phyloP scores from a whole-genome alignment of 257 asterid species.

The Lycium ferocissimum region DNA sequence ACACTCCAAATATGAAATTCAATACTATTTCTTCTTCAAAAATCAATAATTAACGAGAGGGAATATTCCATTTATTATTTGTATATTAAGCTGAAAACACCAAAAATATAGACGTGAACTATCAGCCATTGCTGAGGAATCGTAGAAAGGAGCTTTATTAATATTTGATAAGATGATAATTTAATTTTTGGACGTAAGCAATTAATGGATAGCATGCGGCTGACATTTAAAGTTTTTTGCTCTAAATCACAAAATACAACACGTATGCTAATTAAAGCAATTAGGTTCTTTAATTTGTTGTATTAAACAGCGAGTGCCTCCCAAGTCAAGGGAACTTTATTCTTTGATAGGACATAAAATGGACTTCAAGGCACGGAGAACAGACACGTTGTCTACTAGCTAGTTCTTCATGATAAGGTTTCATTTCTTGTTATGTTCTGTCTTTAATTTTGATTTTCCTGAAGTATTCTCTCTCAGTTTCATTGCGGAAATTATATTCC shows the following conservation, averaged over 20 bases:
- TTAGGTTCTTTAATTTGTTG: neutral
- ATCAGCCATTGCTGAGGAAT: neutral
- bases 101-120: neutral
- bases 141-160: neutral
- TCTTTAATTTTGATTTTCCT: neutral
- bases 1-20: neutral
- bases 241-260: neutral
- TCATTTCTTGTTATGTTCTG: neutral
- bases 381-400: neutral
- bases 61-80: neutral
- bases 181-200: neutral
- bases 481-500: neutral
- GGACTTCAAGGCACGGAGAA: neutral
- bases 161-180: neutral
- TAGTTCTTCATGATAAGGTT: constrained; percentile 8
- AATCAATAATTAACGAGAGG: neutral
- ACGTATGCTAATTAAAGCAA: neutral
- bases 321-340: constrained; percentile 30
- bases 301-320: neutral
- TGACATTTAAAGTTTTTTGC: constrained; percentile 27
- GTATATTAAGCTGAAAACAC: neutral
- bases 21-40: neutral
- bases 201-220: constrained; percentile 32
- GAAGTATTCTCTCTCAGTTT: neutral
- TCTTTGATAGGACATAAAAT: neutral